These are phyloP conservation scores for Lodderomyces jiufengensis DNA, from an alignment of 1,139 yeast genomes.

Conservation along the genomic window DNA sequence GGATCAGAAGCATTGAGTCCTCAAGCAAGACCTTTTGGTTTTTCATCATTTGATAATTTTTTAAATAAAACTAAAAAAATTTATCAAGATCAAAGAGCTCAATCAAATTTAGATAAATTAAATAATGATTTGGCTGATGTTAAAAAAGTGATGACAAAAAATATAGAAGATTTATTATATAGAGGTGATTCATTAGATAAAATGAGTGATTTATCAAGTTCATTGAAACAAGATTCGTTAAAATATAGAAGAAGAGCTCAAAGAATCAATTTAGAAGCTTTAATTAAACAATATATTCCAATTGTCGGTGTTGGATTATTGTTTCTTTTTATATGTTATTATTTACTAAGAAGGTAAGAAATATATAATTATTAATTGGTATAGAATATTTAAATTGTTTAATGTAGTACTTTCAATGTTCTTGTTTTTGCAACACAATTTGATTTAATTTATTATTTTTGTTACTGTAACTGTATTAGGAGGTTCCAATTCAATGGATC, in stretches of 20 bases:
- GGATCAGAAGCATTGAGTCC: slow-evolving; percentile 64
- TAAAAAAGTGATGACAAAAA: slow-evolving; percentile 91
- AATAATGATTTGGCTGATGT: slow-evolving; percentile 91
- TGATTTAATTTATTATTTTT: too few relatives aligned
- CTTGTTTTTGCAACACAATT: background rate
- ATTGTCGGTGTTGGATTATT: slow-evolving; percentile 69
- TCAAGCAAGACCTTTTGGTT: slow-evolving; percentile 81
- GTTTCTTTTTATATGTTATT: slow-evolving; percentile 79
- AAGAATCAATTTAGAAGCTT: slow-evolving; percentile 83
- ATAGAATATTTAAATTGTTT: too few relatives aligned
- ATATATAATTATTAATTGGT: too few relatives aligned
- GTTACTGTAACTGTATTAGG: too few relatives aligned
- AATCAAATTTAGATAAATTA: slow-evolving; percentile 78
- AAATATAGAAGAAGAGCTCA: slow-evolving; percentile 90
- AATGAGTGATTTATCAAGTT: slow-evolving; percentile 84
- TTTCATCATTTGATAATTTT: slow-evolving; percentile 78
- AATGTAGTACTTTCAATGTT: too few relatives aligned
- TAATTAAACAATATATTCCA: slow-evolving; percentile 87
- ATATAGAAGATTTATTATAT: slow-evolving; percentile 88
- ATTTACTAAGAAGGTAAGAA: slow-evolving; percentile 54
- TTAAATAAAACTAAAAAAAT: slow-evolving; percentile 83
- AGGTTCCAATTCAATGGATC: too few relatives aligned
- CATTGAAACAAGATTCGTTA: slow-evolving; percentile 76
- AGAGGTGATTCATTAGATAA: slow-evolving; percentile 93
- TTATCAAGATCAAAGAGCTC: slow-evolving; percentile 89